phyloP scores from a whole-genome alignment of 2,329 filamentous ascomycete species.

The Ilyonectria destructans region DNA sequence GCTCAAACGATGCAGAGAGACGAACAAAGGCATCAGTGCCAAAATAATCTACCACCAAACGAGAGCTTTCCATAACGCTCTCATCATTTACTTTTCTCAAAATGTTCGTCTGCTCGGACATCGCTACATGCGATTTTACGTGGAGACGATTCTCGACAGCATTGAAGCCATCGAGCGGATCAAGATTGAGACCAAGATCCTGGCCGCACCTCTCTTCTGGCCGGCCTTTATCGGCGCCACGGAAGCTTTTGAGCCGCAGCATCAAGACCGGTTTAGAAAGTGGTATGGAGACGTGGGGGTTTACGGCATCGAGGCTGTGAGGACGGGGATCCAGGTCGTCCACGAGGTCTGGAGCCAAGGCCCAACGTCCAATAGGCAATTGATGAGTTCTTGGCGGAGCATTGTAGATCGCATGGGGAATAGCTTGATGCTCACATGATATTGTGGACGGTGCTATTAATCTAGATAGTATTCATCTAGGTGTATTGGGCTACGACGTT shows the following conservation, averaged over 20 bases:
- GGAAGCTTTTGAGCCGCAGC: constrained; percentile 40
- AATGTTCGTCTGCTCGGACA: constrained; percentile 37
- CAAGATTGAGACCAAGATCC: constrained; percentile 37
- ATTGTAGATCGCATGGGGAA: constrained; percentile 17
- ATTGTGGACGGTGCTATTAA: too few species aligned
- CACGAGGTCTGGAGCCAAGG: constrained; percentile 41
- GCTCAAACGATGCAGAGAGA: constrained; percentile 17
- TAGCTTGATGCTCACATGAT: constrained; percentile 28
- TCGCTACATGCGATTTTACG: constrained; percentile 39
- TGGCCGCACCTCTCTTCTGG: constrained; percentile 46
- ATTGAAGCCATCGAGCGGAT: constrained; percentile 45
- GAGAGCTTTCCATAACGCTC: constrained; percentile 45
- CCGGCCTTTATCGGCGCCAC: constrained; percentile 44
- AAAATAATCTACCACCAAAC: constrained; percentile 35
- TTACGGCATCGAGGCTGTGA: constrained; percentile 46
- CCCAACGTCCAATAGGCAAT: constrained; percentile 5
- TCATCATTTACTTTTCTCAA: constrained; percentile 48
- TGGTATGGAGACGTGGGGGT: constrained; percentile 41
- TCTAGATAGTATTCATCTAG: too few species aligned
- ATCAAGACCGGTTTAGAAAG: constrained; percentile 38
- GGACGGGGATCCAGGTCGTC: constrained; percentile 43
- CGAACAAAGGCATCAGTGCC: constrained; percentile 24
- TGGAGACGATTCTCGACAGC: constrained; percentile 36
- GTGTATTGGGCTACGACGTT: too few species aligned
- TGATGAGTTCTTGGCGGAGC: constrained; percentile 25